Base-by-base conservation (phyloP, 345 rosid genomes). In the Bruguiera sexangula region DNA sequence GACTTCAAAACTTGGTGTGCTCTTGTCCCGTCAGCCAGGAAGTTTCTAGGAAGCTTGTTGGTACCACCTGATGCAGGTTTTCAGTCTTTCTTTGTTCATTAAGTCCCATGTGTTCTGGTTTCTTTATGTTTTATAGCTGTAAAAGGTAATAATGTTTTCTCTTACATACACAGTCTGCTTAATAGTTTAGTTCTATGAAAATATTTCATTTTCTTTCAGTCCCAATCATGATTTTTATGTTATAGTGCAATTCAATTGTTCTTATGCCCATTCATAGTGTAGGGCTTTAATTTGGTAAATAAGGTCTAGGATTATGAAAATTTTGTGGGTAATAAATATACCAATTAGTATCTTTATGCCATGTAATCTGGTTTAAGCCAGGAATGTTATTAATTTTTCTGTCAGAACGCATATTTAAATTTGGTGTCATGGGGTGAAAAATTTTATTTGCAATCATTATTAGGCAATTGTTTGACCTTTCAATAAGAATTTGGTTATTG, bases 21-120 rank as follows among this genome's bases (percentile, higher is more conserved):
- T 7, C 87, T 75, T 63, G 66, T 91, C 62, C 96, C 96, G 11
- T 82, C 93, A 31, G 76, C 79, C 56, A 88, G 96, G 83, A 94
- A 87, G 84, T 88, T 87, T 73, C 93, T 94, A 8, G 90, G 95
- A 70, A 80, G 88, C 82, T 80, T 94, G 80, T 83, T 94, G 83
- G 67, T 68, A 54, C 89, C 84, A 8, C 86, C 91, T 7, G 70
- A 81, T 78, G 72, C 87, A 87, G 97, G 97, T 91, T 73, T 57
- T 5, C 39, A 62, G 60, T 56, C 46, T 53, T 68, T 77, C 57
- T 75, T 57, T 21, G 48, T 50, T 60, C 67, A 31, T 67, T 18
- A 48, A 56, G 57, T 66, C 32, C 34, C 16, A 29, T 13, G 29
- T 66, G 6, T 51, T 46, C 34, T 60, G 29, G 8, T 21, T 13